A percentile compares a stretch with the other conserved stretches of the same genome.
phyloP scores from a whole-genome alignment of 148 eudicot genomes.

The Chenopodium berlandieri region DNA sequence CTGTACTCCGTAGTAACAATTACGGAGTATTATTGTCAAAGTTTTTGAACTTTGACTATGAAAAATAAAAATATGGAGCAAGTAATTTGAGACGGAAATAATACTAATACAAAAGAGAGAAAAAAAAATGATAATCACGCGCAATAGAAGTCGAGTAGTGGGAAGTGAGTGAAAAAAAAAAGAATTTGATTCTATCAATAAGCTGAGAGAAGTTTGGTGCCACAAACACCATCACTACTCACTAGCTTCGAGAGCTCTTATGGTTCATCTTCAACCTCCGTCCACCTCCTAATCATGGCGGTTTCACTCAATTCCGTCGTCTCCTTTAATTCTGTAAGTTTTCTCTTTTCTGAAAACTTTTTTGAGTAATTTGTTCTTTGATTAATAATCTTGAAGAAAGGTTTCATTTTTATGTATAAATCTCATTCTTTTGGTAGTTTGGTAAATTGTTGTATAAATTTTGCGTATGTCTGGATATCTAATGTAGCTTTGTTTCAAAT shows the following conservation, averaged over 20 bases:
- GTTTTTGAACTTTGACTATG: too few species aligned
- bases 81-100: too few species aligned
- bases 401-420: not conserved
- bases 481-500: not conserved
- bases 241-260: conserved; percentile 12
- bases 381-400: not conserved
- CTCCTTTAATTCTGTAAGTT: conserved; percentile 44
- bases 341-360: not conserved
- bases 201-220: conserved; percentile 6
- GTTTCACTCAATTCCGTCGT: conserved; percentile 54
- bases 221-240: conserved; percentile 21
- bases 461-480: too few species aligned
- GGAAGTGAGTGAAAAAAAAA: not conserved
- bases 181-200: not conserved
- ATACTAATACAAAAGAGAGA: too few species aligned
- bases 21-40: too few species aligned
- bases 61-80: too few species aligned
- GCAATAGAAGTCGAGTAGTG: not conserved
- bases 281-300: conserved; percentile 36
- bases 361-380: not conserved
- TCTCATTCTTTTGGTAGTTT: not conserved
- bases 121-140: not conserved
- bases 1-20: too few species aligned
- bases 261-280: conserved; percentile 37
- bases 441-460: not conserved